Conservation (phyloP, 2,329 filamentous ascomycete species). For the Penicillium psychrosexuale region DNA sequence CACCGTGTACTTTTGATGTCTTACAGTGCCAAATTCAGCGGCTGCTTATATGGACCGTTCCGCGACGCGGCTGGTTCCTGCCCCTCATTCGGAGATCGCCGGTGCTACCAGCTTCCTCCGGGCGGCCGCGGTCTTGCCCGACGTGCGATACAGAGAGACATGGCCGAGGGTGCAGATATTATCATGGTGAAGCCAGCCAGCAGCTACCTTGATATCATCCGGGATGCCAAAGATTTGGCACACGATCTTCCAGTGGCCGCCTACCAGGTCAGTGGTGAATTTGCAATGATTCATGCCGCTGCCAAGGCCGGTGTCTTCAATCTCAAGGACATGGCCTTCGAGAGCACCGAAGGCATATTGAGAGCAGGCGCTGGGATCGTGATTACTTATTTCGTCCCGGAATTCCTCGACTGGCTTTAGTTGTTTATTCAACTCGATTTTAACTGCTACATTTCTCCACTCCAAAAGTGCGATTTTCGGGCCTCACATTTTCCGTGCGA, state of each 20-base stretch:
- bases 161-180: slow-evolving; percentile 90
- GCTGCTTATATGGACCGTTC: slow-evolving; percentile 95
- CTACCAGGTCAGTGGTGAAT: slow-evolving; percentile 97
- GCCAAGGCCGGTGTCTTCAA: slow-evolving; percentile 97
- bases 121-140: slow-evolving; percentile 88
- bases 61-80: slow-evolving; percentile 89
- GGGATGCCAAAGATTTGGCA: slow-evolving; percentile 91
- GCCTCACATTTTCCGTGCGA: neutral
- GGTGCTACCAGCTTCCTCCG: slow-evolving; percentile 94
- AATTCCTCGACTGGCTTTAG: slow-evolving; percentile 62
- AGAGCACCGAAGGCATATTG: slow-evolving; percentile 89
- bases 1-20: slow-evolving; percentile 94
- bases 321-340: slow-evolving; percentile 88
- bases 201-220: slow-evolving; percentile 95
- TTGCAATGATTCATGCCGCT: slow-evolving; percentile 93
- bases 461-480: slow-evolving; percentile 6
- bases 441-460: neutral
- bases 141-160: slow-evolving; percentile 84
- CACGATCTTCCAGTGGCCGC: slow-evolving; percentile 89
- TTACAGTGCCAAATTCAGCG: slow-evolving; percentile 96
- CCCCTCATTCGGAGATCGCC: slow-evolving; percentile 88
- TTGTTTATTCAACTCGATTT: neutral
- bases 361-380: slow-evolving; percentile 91
- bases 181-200: slow-evolving; percentile 99
- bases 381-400: slow-evolving; percentile 90